Base-by-base conservation (phyloP, 768 basidiomycete species). In the Mycena amicta region DNA sequence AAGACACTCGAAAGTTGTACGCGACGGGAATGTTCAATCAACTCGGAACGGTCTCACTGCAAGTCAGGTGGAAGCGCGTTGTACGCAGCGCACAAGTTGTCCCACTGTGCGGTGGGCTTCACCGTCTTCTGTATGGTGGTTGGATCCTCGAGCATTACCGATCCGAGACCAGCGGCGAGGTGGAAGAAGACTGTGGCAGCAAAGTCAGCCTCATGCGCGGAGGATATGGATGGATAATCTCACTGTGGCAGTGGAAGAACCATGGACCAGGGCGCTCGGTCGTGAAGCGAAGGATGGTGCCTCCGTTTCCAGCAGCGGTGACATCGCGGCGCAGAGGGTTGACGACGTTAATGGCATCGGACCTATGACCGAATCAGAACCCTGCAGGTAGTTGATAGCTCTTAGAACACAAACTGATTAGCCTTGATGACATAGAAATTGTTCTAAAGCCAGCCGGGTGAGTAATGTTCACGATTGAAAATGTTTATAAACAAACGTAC, bases 301-400 rank as follows among this genome's bases (percentile, higher is more conserved):
- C 66, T 2, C 59, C 62, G 18, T 46, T 28, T 25, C 66, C 68
- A 5, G 63, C 53, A 25, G 51, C 66, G 12, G 62, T 56, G 27
- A 62, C 66, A 50, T 71, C 70, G 53, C 70, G 68, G 15, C 57
- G 59, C 25, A 83, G 76, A 1, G 87, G 88, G 69, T 88, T 79
- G 39, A 79, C 78, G 2, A 72, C 70, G 61, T 77, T 77, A 26
- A 70, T 67, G 31, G 28, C 46, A 12, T 67, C 63, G 27, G 72
- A 37, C 18, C 18, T 37, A 8, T 37, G 33, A 8, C 33, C 18
- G 33, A 37, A 8, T 8, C 33, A 37, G 18, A 37, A n/a, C n/a
- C n/a, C n/a, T n/a, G n/a, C n/a, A n/a, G n/a, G n/a, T n/a, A n/a
- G n/a, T n/a, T n/a, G n/a, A n/a, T n/a, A n/a, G n/a, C n/a, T n/a